Base-by-base conservation (phyloP, 2,329 filamentous ascomycete species). In the Aspergillus tubingensis region DNA sequence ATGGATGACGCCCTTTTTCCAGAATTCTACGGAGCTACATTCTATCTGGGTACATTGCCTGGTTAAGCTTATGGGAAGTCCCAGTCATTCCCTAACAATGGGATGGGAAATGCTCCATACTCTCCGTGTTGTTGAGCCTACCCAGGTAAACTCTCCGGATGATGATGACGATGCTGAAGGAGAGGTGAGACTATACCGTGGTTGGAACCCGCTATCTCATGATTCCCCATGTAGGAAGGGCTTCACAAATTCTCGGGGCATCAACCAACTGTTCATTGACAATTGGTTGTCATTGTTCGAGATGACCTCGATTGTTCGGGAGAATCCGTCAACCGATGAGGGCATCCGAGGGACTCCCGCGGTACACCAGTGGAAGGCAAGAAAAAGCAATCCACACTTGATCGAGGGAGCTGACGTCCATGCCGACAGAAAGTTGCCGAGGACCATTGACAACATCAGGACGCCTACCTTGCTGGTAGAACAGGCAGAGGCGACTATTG, bases 391-490 rank as follows among this genome's bases (percentile, higher is more conserved):
- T 13, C 53, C 25, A 15, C 43, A 23, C 15, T 15, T 27, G 21
- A 25, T 27, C 7, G 23, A n/a, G 11, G 17, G 53, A 47, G 21
- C 36, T 43, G 52, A 55, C 53, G 51, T 53, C 36, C 32, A 36
- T 44, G 41, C 23, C 49, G 54, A 47, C 44, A 36, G 41, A 57
- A 61, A 55, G 27, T 54, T 59, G 62, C 62, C 59, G 59, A 61
- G 59, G 53, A 52, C 30, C n/a, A 55, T 54, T 48, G 52, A 59
- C 32, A 57, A 13, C 41, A 15, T 25, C 23, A 25, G 17, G 23
- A 50, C 30, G 23, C 11, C n/a, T 50, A 15, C 15, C 30, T 19
- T n/a, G 21, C 27, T 30, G 52, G 27, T 13, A 27, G 39, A 39
- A 41, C 21, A 25, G 38, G 17, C 52, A 30, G 30, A 27, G 17